Evolutionary conservation across 2,329 filamentous ascomycete genomes (phyloP), one percentile per base, ranked within the genome.

Genomic region (Sporothrix globosa): DNA sequence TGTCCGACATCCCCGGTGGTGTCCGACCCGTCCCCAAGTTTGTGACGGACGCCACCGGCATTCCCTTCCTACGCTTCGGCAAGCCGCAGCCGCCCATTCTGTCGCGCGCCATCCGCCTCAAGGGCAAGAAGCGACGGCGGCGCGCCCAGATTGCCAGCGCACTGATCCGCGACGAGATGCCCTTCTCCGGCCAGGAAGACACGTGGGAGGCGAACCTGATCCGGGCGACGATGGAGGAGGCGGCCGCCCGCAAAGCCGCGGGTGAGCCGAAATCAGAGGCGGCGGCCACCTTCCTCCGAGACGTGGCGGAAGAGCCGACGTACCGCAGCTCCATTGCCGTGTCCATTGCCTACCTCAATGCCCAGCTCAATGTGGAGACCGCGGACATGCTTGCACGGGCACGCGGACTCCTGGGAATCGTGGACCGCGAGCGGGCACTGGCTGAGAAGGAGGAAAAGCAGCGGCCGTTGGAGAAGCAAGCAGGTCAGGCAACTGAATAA

Each of bases 51-150:
- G 83, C 88, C 2, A 82, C 83, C 53, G 83, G 83, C 34, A 79
- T 89, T 30, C 87, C 90, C 0, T 90, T 93, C 75, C 78, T 95
- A 39, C 87, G 91, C 48, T 79, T 90, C 58, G 84, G 81, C 73
- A 91, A 91, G 77, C 88, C 89, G 4, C 90, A 93, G 77, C 85
- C 89, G 2, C 76, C 77, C 0, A 79, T 79, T n/a, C 78, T 94
- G 24, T 85, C 83, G n/a, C 80, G 85, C 10, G 83, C 90, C 19
- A 75, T 94, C 2, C 80, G 82, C 11, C 80, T 86, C 66, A 87
- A 86, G 75, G 77, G 85, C 21, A 72, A 76, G 4, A 77, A 79
- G 52, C 83, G 84, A n/a, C 78, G 82, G 56, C 76, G 77, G 58
- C 79, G 83, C 19, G 77, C 85, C 14, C 71, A 80, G 61, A 75